A percentile compares a stretch with the other conserved stretches of the same genome.
phyloP scores from a whole-genome alignment of 345 rosid species.

The Eucalyptus erythrocorys region DNA sequence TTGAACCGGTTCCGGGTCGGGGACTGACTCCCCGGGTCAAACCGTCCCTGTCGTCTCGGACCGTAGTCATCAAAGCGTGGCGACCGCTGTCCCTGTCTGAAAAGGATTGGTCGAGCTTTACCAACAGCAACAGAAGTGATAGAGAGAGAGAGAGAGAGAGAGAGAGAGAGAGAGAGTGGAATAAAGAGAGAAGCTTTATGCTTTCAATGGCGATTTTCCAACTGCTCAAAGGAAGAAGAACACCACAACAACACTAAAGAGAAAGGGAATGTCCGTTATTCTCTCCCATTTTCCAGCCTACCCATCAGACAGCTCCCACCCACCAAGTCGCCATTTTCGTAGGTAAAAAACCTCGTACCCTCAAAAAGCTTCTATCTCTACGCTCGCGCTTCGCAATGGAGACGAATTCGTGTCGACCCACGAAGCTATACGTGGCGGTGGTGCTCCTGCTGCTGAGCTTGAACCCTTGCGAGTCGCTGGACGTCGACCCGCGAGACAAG shows the following conservation, averaged over 20 bases:
- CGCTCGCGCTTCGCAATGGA: not conserved
- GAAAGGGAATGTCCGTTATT: not conserved
- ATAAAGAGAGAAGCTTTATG: not conserved
- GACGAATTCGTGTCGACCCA: not conserved
- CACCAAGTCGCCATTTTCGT: not conserved
- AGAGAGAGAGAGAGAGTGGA: not conserved
- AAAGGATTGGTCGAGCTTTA: not conserved
- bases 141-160: not conserved
- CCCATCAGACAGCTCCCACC: not conserved
- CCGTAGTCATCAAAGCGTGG: not conserved
- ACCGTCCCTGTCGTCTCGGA: not conserved
- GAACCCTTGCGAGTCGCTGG: constrained; percentile 19
- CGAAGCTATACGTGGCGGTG: not conserved
- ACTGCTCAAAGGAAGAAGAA: not conserved
- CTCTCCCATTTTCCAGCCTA: not conserved
- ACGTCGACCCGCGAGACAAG: constrained; percentile 47
- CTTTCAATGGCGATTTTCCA: not conserved
- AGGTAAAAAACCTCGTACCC: not conserved
- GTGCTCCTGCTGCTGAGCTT: constrained; percentile 6
- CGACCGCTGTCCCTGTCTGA: not conserved
- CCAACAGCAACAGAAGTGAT: not conserved
- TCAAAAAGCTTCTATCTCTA: not conserved
- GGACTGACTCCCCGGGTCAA: not conserved
- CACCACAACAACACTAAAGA: not conserved
- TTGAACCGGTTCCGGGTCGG: not conserved